Percentiles rank a stretch among this genome's conserved stretches.
These are phyloP conservation scores for Miamiensis avidus DNA, from an alignment of 169 alveolate species.

Conservation along the genomic window DNA sequence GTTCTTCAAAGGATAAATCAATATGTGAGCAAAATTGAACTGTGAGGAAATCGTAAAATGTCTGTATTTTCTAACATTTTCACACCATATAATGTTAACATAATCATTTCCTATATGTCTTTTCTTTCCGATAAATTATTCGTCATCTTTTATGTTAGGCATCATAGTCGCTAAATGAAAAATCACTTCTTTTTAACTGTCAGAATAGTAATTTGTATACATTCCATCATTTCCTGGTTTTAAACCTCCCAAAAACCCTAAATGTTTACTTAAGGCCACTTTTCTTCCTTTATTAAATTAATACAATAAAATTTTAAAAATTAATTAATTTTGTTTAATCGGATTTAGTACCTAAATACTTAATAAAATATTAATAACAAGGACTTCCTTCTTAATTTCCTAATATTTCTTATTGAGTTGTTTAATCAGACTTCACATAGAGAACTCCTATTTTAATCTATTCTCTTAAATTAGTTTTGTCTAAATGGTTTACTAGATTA, in stretches of 20 bases:
- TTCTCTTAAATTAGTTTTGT: not conserved
- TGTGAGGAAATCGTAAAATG: not conserved
- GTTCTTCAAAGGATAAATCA: not conserved
- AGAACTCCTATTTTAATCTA: constrained; percentile 13
- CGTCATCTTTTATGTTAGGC: constrained; percentile 18
- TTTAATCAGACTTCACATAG: constrained; percentile 1
- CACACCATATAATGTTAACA: constrained; percentile 23
- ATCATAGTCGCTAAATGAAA: constrained; percentile 24
- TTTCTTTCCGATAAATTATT: constrained; percentile 9
- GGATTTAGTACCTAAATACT: constrained; percentile 4
- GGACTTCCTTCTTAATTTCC: not conserved
- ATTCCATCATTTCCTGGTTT: constrained; percentile 12
- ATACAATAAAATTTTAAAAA: no score
- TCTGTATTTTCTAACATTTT: constrained; percentile 2
- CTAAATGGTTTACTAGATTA: not conserved
- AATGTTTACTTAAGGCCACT: not conserved
- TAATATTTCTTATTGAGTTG: constrained; percentile 6
- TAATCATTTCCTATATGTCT: constrained; percentile 32
- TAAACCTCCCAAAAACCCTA: constrained; percentile 19
- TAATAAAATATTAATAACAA: constrained; percentile 5
- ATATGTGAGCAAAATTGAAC: not conserved
- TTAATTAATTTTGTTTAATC: no score
- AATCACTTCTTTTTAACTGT: not conserved
- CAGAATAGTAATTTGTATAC: not conserved
- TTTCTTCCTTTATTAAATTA: no score